Evolutionary conservation across 2,329 filamentous ascomycete genomes (phyloP), one percentile per base, ranked within the genome.

Genomic region (Colletotrichum sp.): DNA sequence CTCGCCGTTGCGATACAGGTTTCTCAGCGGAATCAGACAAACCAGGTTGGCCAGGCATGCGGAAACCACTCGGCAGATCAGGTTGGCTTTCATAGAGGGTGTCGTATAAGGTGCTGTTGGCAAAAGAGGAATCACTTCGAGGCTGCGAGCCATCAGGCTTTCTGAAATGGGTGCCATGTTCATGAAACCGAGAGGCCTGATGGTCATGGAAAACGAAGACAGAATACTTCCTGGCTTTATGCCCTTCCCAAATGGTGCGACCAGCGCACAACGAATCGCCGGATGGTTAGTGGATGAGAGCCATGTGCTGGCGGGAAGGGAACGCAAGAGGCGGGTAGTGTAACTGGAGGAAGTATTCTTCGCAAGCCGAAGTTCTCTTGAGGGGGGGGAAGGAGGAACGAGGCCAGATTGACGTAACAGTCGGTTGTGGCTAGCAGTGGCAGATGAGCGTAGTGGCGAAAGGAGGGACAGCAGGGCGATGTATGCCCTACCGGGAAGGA

Each of bases 1-100:
- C 80, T 92, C 90, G 26, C 89, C 87, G 72, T 90, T 89, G 57
- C 86, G 85, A 80, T 84, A 85, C 43, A 92, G 86, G 0, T 90
- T 83, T 5, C 85, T 84, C 4, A 91, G 83, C 2, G 90, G 91
- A 1, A 92, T 88, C 79, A 88, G 84, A 71, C 87, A 90, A 63
- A 87, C 79, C 13, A 88, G 26, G 34, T 87, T 87, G 67, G 87
- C 86, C 15, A 88, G 2, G 59, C 88, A 77, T 21, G 86, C 86
- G 21, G 92, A 80, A 39, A 87, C 71, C 21, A 91, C 84, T n/a
- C 90, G 86, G 69, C 84, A 84, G 69, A 89, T 78, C 57, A 90
- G 82, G 82, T 92, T 91, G 77, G 85, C 84, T 3, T 80, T 82
- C 39, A 87, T 80, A 4, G 81, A 74, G 3, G 84, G 79, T 63